These are phyloP conservation scores for Astragalus glycyphyllos DNA, from an alignment of 306 rosid genomes.

Conservation along the genomic window DNA sequence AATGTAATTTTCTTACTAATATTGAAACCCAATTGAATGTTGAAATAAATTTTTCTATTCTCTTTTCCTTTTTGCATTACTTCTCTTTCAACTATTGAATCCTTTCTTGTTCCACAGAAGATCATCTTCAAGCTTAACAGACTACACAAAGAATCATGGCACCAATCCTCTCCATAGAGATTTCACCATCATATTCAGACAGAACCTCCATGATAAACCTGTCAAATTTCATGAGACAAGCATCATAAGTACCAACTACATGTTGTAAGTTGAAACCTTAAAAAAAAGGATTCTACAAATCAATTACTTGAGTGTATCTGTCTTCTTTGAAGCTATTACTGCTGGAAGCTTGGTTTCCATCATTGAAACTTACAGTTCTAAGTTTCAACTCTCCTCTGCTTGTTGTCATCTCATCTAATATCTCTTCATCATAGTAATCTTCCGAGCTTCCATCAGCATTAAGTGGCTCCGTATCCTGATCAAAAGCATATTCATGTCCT, in stretches of 20 bases:
- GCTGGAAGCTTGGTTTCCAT: conserved; percentile 12
- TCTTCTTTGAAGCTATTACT: conserved; percentile 48
- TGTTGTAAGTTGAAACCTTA: conserved; percentile 31
- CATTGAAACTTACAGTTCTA: conserved; percentile 60
- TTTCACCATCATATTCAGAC: conserved; percentile 32
- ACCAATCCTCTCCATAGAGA: conserved; percentile 22
- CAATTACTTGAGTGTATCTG: conserved; percentile 57
- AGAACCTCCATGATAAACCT: conserved; percentile 54
- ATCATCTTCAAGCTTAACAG: conserved; percentile 42
- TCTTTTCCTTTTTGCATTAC: conserved; percentile 8
- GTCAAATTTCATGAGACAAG: conserved; percentile 32
- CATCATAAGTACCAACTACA: conserved; percentile 10
- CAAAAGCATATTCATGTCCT: conserved; percentile 23
- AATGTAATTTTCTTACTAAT: conserved; percentile 24
- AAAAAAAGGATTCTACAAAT: background rate
- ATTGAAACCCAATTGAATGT: conserved; percentile 28
- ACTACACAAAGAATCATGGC: conserved; percentile 25
- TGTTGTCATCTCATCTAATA: conserved; percentile 87
- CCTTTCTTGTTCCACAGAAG: conserved; percentile 35
- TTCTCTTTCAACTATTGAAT: conserved; percentile 23
- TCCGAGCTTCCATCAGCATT: conserved; percentile 48
- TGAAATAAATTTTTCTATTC: background rate
- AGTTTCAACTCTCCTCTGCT: conserved; percentile 84
- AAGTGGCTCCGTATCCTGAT: conserved; percentile 60
- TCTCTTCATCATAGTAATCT: conserved; percentile 71